Base-by-base conservation (phyloP, 768 basidiomycete species). In the Auricularia auricula-judae region DNA sequence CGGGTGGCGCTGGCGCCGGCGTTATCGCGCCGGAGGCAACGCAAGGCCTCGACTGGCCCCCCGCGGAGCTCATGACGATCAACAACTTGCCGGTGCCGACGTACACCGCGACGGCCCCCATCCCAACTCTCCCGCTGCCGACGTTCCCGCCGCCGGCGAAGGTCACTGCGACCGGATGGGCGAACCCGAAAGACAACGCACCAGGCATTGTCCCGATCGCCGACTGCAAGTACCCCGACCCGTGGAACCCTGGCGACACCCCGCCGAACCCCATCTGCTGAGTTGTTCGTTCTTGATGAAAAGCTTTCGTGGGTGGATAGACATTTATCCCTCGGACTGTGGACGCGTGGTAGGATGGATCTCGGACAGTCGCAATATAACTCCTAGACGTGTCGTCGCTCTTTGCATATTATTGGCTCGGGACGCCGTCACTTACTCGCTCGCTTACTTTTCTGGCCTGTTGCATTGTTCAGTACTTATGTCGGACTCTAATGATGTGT, bases 221-320 rank as follows among this genome's bases (percentile, higher is more conserved):
- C 7, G 84, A 85, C 1, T 99, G 96, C 76, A 79, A 79, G 14
- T 98, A 97, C 72, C 86, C 89, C 36, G 80, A 93, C 72, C 86
- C 91, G 14, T 94, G 92, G 92, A 77, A 83, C 67, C 85, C 85
- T 23, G 80, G 81, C 23, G 75, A 74, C 65, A 80, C 34, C 5
- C 56, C 56, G 23, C 56, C 56, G 56, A 14, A 14, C 16, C 56
- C 47, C 47, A 16, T 21, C 21, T 51, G 47, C 47, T 51, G 16
- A 51, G 39, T 14, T 14, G 39, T 7, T 1, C 39, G 39, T 14
- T 14, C 8, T 8, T 14, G 39, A 42, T 42, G 39, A 42, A 42
- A 42, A 42, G 39, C 39, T 42, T 42, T 42, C 39, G 39, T 42
- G 39, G 39, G 12, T 42, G 39, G 39, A 8, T 42, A 42, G 7